A percentile compares a stretch with the other conserved stretches of the same genome.
Conservation (phyloP, 1,284 basidiomycete genomes). For the Hypsizygus ulmarius region DNA sequence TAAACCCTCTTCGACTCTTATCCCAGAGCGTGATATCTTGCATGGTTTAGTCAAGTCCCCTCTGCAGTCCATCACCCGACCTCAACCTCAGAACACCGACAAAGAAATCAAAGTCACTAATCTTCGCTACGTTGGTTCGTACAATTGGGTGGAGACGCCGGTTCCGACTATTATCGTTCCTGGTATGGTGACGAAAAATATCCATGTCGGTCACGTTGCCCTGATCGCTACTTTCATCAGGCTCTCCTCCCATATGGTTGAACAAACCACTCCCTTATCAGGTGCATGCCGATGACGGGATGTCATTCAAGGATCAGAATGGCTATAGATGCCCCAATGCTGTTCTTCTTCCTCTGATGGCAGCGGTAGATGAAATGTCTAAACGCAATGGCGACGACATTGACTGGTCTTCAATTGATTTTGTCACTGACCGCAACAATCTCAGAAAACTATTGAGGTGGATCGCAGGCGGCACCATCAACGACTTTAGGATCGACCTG, state of each 20-base stretch:
- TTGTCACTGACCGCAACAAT: conserved; percentile 57
- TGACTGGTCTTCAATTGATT: conserved; percentile 49
- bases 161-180: conserved; percentile 56
- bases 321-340: conserved; percentile 40
- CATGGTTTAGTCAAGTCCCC: conserved; percentile 29
- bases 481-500: conserved; percentile 56
- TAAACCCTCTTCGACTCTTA: conserved; percentile 10
- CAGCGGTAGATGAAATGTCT: conserved; percentile 43
- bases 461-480: conserved; percentile 34
- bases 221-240: conserved; percentile 26
- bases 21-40: conserved; percentile 32
- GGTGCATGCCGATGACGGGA: conserved; percentile 46
- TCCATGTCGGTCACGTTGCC: too few species aligned
- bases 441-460: conserved; percentile 56
- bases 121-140: conserved; percentile 49
- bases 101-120: conserved; percentile 34
- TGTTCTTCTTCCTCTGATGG: conserved; percentile 47
- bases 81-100: conserved; percentile 17
- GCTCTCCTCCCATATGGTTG: conserved; percentile 51
- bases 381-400: conserved; percentile 35
- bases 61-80: conserved; percentile 25
- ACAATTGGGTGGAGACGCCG: conserved; percentile 47
- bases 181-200: conserved; percentile 31
- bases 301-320: conserved; percentile 49
- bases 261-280: conserved; percentile 42